These are phyloP conservation scores for Xylariaceae sp. DNA, from an alignment of 2,329 filamentous ascomycete species.

Conservation along the genomic window DNA sequence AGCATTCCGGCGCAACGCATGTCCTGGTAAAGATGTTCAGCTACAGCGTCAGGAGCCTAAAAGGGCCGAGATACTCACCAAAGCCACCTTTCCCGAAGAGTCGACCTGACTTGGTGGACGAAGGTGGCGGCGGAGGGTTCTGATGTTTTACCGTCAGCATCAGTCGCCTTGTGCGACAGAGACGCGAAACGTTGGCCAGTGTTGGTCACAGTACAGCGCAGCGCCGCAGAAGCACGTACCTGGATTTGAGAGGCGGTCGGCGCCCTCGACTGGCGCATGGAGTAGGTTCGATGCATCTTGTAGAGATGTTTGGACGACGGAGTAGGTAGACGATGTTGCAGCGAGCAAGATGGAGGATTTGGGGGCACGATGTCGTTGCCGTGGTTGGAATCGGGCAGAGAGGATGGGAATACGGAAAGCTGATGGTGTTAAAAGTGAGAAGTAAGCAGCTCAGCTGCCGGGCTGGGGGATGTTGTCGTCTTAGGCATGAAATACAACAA, in stretches of 20 bases:
- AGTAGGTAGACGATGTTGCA: too few species aligned
- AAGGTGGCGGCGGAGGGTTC: slow-evolving; percentile 88
- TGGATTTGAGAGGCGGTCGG: slow-evolving; percentile 79
- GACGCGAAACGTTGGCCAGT: too few species aligned
- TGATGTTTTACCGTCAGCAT: slow-evolving; percentile 28
- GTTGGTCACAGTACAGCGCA: too few species aligned
- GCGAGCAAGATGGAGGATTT: too few species aligned
- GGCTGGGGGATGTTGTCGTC: too few species aligned
- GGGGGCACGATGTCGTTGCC: too few species aligned
- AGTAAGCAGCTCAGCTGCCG: too few species aligned
- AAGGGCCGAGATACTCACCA: slow-evolving; percentile 48
- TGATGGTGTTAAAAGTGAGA: too few species aligned
- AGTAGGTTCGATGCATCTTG: slow-evolving; percentile 96
- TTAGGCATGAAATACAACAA: too few species aligned
- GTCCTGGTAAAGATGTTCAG: slow-evolving; percentile 33
- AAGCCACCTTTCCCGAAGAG: slow-evolving; percentile 82
- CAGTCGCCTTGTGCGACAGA: background rate
- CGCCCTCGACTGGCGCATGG: slow-evolving; percentile 94
- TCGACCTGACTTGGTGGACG: slow-evolving; percentile 82
- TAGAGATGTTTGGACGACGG: too few species aligned
- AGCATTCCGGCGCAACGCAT: slow-evolving; percentile 64
- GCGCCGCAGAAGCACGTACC: slow-evolving; percentile 29
- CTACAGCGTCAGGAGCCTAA: background rate
- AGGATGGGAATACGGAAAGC: too few species aligned
- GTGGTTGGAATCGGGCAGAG: too few species aligned